These are phyloP conservation scores for Fonsecaea pedrosoi DNA, from an alignment of 2,329 filamentous ascomycete genomes.

Conservation along the genomic window DNA sequence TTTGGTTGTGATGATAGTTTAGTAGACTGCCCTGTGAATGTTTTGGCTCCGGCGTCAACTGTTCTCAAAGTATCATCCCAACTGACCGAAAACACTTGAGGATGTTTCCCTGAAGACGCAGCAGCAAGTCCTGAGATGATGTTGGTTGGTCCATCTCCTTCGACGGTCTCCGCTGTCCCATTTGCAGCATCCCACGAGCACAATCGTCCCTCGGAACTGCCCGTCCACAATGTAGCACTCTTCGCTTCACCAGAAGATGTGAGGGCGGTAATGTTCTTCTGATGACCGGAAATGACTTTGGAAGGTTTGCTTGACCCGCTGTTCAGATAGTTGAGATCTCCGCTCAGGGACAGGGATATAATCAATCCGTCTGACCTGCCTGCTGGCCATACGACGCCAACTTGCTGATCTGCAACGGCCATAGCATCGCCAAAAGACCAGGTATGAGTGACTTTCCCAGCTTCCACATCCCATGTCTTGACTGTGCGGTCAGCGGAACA, in stretches of 20 bases:
- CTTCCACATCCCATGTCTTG: slow-evolving; percentile 88
- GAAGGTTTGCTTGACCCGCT: slow-evolving; percentile 73
- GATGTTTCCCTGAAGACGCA: slow-evolving; percentile 46
- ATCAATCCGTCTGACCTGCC: slow-evolving; percentile 84
- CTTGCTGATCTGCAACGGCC: slow-evolving; percentile 83
- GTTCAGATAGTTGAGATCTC: slow-evolving; percentile 86
- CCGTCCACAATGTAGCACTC: slow-evolving; percentile 73
- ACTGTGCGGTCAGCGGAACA: slow-evolving; percentile 94
- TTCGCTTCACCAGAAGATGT: slow-evolving; percentile 59
- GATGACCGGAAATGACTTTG: slow-evolving; percentile 81
- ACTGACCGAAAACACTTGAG: slow-evolving; percentile 80
- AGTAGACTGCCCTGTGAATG: slow-evolving; percentile 72
- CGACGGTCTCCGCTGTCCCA: slow-evolving; percentile 72
- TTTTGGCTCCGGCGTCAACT: slow-evolving; percentile 75
- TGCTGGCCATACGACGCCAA: slow-evolving; percentile 88
- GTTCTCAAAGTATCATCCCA: slow-evolving; percentile 93
- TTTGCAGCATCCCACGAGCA: slow-evolving; percentile 79
- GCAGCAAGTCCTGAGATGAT: slow-evolving; percentile 79
- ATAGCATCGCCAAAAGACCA: slow-evolving; percentile 80
- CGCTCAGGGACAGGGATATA: slow-evolving; percentile 85
- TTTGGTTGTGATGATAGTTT: slow-evolving; percentile 82
- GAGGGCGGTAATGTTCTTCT: slow-evolving; percentile 86
- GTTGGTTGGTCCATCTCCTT: slow-evolving; percentile 83
- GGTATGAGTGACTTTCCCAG: slow-evolving; percentile 75
- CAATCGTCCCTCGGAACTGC: slow-evolving; percentile 88